Evolutionary conservation across 2,329 filamentous ascomycete species (phyloP).

Genomic region (Curvularia sp.): DNA sequence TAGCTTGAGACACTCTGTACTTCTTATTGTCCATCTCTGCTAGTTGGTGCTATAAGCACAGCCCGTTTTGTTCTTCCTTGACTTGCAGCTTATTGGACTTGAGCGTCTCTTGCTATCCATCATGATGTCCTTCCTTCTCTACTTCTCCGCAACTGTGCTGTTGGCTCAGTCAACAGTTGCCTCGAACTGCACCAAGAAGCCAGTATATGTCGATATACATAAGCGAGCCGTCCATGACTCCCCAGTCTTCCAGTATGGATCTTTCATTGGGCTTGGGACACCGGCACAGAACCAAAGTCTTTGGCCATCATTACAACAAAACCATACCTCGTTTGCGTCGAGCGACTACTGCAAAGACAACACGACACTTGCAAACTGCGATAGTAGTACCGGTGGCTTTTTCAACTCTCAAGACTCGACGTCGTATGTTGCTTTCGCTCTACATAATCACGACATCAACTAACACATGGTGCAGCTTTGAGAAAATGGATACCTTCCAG

Average conservation of each 20-base stretch:
- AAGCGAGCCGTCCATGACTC: slow-evolving; percentile 53
- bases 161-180: slow-evolving; percentile 48
- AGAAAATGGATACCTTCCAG: slow-evolving; percentile 31
- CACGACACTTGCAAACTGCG: slow-evolving; percentile 45
- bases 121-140: slow-evolving; percentile 42
- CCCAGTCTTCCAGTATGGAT: slow-evolving; percentile 53
- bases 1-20: slow-evolving; percentile 35
- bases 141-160: slow-evolving; percentile 43
- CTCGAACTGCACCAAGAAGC: slow-evolving; percentile 50
- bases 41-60: slow-evolving; percentile 9
- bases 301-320: slow-evolving; percentile 54
- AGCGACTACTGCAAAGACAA: slow-evolving; percentile 49
- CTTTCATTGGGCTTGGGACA: slow-evolving; percentile 54
- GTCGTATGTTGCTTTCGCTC: slow-evolving; percentile 33
- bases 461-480: slow-evolving; percentile 35
- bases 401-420: slow-evolving; percentile 42
- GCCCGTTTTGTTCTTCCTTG: slow-evolving; percentile 17
- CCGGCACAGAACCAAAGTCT: slow-evolving; percentile 56
- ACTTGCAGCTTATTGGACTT: slow-evolving; percentile 41
- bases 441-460: not conserved
- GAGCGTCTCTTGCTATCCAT: slow-evolving; percentile 30
- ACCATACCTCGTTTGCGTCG: slow-evolving; percentile 53
- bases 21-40: slow-evolving; percentile 25
- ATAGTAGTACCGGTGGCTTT: slow-evolving; percentile 46
- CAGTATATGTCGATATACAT: slow-evolving; percentile 57